Evolutionary conservation across 2,329 filamentous ascomycete genomes (phyloP), one percentile per base, ranked within the genome.

Genomic region (Claviceps purpurea): DNA sequence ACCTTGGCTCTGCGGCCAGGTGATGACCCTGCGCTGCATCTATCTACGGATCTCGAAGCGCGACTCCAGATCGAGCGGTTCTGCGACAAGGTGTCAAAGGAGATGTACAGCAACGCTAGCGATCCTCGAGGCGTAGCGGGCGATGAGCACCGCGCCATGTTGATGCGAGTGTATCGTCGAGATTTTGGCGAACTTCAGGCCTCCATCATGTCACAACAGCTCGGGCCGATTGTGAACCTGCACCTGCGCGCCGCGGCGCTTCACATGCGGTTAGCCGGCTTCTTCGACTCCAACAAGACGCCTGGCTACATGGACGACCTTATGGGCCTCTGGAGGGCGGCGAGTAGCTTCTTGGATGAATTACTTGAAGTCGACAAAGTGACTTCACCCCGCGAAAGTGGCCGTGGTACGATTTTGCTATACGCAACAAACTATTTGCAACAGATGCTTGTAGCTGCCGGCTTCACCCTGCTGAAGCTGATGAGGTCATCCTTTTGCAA

Each of bases 371-470:
- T 77, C 39, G 69, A 75, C 48, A 75, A 76, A 56, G 67, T 68
- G 13, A 70, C 69, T 3, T 73, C 72, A 11, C 68, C 71, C 2
- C 68, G 69, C 41, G 72, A 75, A 37, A 66, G 68, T 47, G 70
- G 66, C 39, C 68, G 68, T 50, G 74, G 78, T 7, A 74, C 75
- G 48, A 75, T 84, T 49, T 70, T 89, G 30, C 76, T 77, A 49
- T 83, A 85, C 60, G 78, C 81, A 26, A 84, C 79, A 57, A 88
- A 85, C 63, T 90, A 90, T 65, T 79, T 91, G 50, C 82, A 89
- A 63, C 87, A 91, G 66, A 90, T 91, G 84, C 79, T 89, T 52
- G 80, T 90, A n/a, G 87, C 86, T 2, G 85, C 84, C 5, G 82
- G 84, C 3, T 89, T 89, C 60, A 82, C 85, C 1, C 70, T 93